phyloP scores from a whole-genome alignment of 108 stramenopile genomes.

The Nannochloropsis granulata region DNA sequence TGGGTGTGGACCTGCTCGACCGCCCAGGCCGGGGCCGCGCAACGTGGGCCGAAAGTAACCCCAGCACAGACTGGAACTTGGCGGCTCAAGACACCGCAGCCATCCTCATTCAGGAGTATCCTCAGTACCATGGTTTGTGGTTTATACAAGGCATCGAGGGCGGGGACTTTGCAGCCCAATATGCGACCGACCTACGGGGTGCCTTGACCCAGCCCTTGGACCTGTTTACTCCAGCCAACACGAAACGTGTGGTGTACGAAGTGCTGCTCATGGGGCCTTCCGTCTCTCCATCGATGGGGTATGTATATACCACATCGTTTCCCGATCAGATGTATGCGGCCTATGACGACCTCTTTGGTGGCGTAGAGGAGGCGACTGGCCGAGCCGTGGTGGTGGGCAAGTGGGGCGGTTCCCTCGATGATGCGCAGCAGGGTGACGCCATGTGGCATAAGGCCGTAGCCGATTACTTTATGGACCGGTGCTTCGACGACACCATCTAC shows the following conservation, averaged over 20 bases:
- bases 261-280: neutral
- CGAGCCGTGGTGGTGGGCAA: neutral
- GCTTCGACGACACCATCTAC: neutral
- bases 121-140: neutral
- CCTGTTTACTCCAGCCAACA: neutral
- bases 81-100: neutral
- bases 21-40: neutral
- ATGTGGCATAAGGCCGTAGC: neutral
- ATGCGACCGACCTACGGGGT: neutral
- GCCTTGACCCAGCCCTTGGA: neutral
- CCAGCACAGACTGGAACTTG: neutral
- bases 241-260: neutral
- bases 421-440: neutral
- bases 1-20: neutral
- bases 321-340: neutral
- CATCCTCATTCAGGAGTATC: neutral
- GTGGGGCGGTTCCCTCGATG: neutral
- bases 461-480: neutral
- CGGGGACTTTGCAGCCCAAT: neutral
- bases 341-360: neutral
- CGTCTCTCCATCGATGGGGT: neutral
- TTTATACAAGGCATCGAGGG: neutral
- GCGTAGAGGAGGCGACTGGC: neutral
- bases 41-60: neutral
- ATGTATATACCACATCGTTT: neutral